Evolutionary conservation across 768 basidiomycete species (phyloP).

Genomic region (Cystobasidium onofrii): DNA sequence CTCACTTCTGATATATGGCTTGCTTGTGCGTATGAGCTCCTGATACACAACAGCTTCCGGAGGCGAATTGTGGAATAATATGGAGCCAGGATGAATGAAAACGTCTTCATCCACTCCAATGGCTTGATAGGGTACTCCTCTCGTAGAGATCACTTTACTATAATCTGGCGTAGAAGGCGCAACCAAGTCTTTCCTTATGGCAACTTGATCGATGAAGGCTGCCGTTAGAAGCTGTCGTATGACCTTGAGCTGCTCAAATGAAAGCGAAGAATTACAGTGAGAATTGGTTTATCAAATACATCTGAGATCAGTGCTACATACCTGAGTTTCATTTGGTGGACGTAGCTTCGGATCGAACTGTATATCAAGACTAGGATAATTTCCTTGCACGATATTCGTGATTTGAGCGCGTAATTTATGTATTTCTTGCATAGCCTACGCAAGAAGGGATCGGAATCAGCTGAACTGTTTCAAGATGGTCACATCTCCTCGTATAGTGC

Average conservation of each 20-base stretch:
- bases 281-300: too few relatives aligned
- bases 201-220: slow-evolving; percentile 90
- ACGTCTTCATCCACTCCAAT: slow-evolving; percentile 75
- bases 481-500: slow-evolving; percentile 28
- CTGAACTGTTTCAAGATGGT: neutral
- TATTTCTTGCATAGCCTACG: slow-evolving; percentile 94
- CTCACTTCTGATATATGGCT: slow-evolving; percentile 71
- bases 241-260: slow-evolving; percentile 62
- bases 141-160: slow-evolving; percentile 62
- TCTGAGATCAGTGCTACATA: slow-evolving; percentile 42
- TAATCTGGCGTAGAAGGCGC: slow-evolving; percentile 52
- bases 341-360: slow-evolving; percentile 57
- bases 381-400: slow-evolving; percentile 68
- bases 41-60: slow-evolving; percentile 80
- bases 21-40: slow-evolving; percentile 68
- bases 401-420: slow-evolving; percentile 89
- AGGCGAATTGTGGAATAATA: slow-evolving; percentile 59
- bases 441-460: neutral
- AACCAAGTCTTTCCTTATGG: slow-evolving; percentile 75
- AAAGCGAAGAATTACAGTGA: neutral
- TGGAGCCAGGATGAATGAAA: slow-evolving; percentile 84
- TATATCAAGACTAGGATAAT: slow-evolving; percentile 60
- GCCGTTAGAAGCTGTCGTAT: slow-evolving; percentile 78
- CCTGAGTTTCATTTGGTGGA: slow-evolving; percentile 74
- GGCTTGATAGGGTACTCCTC: slow-evolving; percentile 73